Percentiles rank a stretch among this genome's conserved stretches.
Conservation (phyloP, 2,329 filamentous ascomycete genomes). For the Tolypocladium album region DNA sequence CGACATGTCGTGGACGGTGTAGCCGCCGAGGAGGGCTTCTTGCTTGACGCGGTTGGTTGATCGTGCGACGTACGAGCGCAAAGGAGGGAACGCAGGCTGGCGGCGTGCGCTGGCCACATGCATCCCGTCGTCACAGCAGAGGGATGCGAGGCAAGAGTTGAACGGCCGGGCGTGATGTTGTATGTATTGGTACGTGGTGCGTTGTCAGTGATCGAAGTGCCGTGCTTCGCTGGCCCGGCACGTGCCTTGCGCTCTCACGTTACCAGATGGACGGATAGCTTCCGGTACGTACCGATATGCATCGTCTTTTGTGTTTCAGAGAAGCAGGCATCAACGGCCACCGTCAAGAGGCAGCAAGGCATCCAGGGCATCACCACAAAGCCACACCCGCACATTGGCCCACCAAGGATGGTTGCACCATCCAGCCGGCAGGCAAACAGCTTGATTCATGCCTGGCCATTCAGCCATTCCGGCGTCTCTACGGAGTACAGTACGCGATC, state of each 20-base stretch:
- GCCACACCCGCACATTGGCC: neutral
- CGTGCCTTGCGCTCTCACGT: neutral
- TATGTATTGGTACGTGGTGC: neutral
- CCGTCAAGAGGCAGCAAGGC: neutral
- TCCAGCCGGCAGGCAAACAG: neutral
- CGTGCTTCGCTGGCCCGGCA: neutral
- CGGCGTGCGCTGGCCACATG: neutral
- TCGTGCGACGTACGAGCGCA: neutral
- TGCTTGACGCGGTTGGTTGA: neutral
- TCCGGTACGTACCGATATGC: neutral
- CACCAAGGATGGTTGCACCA: neutral
- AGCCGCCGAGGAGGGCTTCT: neutral
- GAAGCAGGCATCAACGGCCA: neutral
- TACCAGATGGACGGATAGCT: neutral
- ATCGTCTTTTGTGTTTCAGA: neutral
- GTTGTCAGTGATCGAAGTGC: neutral
- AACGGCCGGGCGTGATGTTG: neutral
- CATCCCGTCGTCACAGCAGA: neutral
- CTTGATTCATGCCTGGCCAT: neutral
- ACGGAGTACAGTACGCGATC: neutral
- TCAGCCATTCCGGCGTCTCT: neutral
- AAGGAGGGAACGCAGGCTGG: neutral
- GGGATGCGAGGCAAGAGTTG: neutral
- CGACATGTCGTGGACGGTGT: neutral
- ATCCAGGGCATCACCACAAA: neutral